Conservation (phyloP, 495 filamentous ascomycete species). For the Penicillium daleae region DNA sequence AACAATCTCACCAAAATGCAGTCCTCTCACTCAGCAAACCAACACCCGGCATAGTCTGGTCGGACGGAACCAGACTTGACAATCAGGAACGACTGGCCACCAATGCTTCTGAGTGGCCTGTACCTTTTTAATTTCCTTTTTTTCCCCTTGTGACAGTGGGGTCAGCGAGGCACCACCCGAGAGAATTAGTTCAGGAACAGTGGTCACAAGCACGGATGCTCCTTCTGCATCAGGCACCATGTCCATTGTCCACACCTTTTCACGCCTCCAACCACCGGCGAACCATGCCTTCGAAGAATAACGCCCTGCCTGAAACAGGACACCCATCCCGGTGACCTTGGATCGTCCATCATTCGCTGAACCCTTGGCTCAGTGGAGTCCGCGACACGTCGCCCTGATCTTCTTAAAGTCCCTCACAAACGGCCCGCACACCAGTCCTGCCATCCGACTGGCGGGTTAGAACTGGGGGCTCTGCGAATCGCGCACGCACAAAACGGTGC, state of each 20-base stretch:
- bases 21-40: background rate
- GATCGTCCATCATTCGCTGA: slow-evolving; percentile 11
- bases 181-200: background rate
- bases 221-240: background rate
- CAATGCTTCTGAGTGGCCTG: background rate
- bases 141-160: background rate
- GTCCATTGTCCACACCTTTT: background rate
- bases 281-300: background rate
- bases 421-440: background rate
- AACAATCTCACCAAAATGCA: background rate
- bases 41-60: background rate
- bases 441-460: slow-evolving; percentile 18
- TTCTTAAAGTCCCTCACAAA: background rate
- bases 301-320: slow-evolving; percentile 5
- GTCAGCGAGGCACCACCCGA: background rate
- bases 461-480: slow-evolving; percentile 3
- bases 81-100: background rate
- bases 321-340: slow-evolving; percentile 5
- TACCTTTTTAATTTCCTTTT: slow-evolving; percentile 12
- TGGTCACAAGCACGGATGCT: background rate
- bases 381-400: slow-evolving; percentile 12
- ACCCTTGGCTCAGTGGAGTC: slow-evolving; percentile 4
- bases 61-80: background rate
- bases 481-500: background rate
- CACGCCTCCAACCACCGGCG: background rate